Conservation (phyloP, 169 alveolate species). For the Eimeria praecox region DNA sequence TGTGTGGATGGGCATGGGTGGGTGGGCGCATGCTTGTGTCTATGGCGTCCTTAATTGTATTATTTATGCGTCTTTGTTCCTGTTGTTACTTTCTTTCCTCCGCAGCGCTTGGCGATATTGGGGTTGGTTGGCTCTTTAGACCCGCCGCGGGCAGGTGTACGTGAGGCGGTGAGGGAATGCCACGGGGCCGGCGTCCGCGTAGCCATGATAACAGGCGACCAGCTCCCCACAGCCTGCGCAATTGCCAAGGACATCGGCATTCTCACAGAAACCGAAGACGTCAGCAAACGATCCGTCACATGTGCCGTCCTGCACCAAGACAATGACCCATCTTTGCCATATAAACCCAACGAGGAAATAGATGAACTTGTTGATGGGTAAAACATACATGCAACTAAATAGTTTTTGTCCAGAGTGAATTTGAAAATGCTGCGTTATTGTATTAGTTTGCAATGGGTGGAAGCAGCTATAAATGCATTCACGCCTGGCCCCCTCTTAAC, state of each 20-base stretch:
- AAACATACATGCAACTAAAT: not conserved
- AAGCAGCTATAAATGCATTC: not conserved
- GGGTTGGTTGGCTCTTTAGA: slow-evolving; percentile 96
- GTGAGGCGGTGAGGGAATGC: slow-evolving; percentile 97
- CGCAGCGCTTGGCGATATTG: slow-evolving; percentile 84
- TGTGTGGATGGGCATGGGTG: too few relatives aligned
- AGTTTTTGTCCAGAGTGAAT: not conserved
- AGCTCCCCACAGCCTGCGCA: slow-evolving; percentile 97
- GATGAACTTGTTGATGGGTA: slow-evolving; percentile 88
- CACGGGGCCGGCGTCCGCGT: slow-evolving; percentile 98
- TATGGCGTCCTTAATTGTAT: too few relatives aligned
- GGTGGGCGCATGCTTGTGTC: too few relatives aligned
- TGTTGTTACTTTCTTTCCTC: not conserved
- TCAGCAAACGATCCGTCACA: not conserved
- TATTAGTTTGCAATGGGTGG: not conserved
- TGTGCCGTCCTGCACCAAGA: slow-evolving; percentile 89
- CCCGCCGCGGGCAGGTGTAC: slow-evolving; percentile 98
- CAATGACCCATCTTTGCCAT: slow-evolving; percentile 50
- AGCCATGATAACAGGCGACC: slow-evolving; percentile 99
- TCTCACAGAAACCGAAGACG: slow-evolving; percentile 23
- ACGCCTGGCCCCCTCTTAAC: not conserved
- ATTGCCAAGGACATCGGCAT: slow-evolving; percentile 95
- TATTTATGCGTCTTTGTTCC: not conserved
- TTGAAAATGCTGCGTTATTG: not conserved
- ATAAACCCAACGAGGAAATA: slow-evolving; percentile 88